These are phyloP conservation scores for Suhomyces sp. DNA, from an alignment of 805 yeast species.

Conservation along the genomic window DNA sequence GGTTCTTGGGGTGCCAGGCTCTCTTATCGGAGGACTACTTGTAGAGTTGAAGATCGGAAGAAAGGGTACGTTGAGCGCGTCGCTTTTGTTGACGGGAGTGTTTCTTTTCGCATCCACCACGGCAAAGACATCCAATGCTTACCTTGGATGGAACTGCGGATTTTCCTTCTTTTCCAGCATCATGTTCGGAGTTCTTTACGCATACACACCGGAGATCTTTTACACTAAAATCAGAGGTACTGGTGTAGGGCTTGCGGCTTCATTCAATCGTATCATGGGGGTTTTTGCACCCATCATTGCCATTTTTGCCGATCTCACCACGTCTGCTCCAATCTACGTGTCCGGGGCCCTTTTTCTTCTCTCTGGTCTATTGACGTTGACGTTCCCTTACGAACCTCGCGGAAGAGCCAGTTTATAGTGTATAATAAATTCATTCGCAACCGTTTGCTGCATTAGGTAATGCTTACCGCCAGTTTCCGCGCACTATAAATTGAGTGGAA, in stretches of 20 bases:
- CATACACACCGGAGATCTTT: conserved; percentile 65
- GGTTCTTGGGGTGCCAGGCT: conserved; percentile 33
- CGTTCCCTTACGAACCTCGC: conserved; percentile 51
- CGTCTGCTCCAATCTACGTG: conserved; percentile 60
- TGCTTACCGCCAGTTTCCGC: not conserved
- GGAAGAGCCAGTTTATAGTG: conserved; percentile 17
- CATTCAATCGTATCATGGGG: conserved; percentile 51
- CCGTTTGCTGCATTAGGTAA: not conserved
- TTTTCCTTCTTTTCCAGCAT: conserved; percentile 49
- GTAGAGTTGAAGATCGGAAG: conserved; percentile 46
- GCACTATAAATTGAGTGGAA: not conserved
- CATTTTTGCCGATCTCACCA: conserved; percentile 49
- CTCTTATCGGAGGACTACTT: conserved; percentile 30
- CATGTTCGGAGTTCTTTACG: conserved; percentile 58
- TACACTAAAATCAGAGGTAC: conserved; percentile 51
- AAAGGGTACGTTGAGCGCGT: conserved; percentile 53
- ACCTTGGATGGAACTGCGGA: conserved; percentile 48
- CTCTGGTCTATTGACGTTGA: conserved; percentile 34
- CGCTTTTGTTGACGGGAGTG: conserved; percentile 54
- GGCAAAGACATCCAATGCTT: conserved; percentile 49
- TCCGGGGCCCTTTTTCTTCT: conserved; percentile 54
- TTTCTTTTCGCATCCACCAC: conserved; percentile 63
- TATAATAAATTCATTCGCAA: not conserved
- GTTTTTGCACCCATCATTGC: conserved; percentile 55
- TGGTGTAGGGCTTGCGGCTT: conserved; percentile 59